These are phyloP conservation scores for Aquilaria agallochum DNA, from an alignment of 441 rosid species.

Conservation along the genomic window DNA sequence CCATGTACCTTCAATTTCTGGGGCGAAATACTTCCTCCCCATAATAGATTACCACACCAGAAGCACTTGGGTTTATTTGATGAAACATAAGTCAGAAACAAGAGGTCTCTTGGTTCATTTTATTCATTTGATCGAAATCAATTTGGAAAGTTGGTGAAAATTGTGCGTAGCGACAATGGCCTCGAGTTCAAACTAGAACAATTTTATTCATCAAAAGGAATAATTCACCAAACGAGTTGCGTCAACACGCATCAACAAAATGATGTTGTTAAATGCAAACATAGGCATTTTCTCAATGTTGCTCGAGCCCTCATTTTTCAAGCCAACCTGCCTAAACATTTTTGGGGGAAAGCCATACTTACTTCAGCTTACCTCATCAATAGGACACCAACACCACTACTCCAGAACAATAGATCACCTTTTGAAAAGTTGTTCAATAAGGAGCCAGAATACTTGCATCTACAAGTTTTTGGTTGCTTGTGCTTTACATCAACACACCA, in stretches of 20 bases:
- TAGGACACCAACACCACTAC: neutral
- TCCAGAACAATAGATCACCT: neutral
- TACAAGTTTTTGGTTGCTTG: neutral
- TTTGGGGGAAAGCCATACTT: neutral
- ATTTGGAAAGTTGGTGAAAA: neutral
- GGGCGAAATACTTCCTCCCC: neutral
- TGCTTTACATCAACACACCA: neutral
- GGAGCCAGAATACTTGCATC: neutral
- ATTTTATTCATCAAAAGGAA: neutral
- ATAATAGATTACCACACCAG: neutral
- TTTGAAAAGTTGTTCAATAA: neutral
- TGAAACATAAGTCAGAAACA: neutral
- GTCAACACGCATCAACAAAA: neutral
- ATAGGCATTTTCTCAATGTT: neutral
- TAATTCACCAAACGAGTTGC: neutral
- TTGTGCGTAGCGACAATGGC: neutral
- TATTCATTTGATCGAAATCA: neutral
- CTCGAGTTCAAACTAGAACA: neutral
- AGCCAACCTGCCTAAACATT: neutral
- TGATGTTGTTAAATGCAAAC: neutral
- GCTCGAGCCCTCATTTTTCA: neutral
- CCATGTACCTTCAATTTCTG: neutral
- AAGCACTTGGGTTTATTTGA: neutral
- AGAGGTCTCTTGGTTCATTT: neutral
- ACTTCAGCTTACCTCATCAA: constrained; percentile 1